A percentile compares a stretch with the other conserved stretches of the same genome.
phyloP scores from a whole-genome alignment of 164 flowering plant genomes.

The Buxus sempervirens region DNA sequence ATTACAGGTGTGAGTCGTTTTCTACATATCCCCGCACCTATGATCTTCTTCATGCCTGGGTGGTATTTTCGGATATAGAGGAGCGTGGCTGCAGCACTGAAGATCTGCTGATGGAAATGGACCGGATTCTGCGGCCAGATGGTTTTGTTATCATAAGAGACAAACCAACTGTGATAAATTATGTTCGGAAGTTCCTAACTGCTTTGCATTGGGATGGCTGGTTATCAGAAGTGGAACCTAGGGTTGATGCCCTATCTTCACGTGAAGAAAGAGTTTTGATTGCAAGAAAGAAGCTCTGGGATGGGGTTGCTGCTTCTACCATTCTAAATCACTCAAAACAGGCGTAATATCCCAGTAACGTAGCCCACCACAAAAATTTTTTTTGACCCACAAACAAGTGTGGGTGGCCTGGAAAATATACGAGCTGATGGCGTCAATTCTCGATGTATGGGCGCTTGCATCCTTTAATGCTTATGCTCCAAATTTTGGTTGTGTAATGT shows the following conservation, averaged over 20 bases:
- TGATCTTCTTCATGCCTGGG: slow-evolving; percentile 90
- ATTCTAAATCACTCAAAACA: slow-evolving; percentile 10
- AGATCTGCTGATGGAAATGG: slow-evolving; percentile 90
- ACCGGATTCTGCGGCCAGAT: slow-evolving; percentile 71
- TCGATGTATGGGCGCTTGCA: too few relatives aligned
- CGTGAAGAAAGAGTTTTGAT: slow-evolving; percentile 70
- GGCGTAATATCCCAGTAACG: background rate
- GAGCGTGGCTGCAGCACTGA: slow-evolving; percentile 59
- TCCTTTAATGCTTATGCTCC: too few relatives aligned
- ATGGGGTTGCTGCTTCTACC: slow-evolving; percentile 12
- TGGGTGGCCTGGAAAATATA: too few relatives aligned
- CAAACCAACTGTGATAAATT: slow-evolving; percentile 43
- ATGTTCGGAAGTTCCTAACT: slow-evolving; percentile 48
- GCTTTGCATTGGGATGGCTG: slow-evolving; percentile 79
- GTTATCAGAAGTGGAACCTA: slow-evolving; percentile 67
- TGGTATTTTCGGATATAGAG: slow-evolving; percentile 60
- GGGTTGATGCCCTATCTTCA: slow-evolving; percentile 52
- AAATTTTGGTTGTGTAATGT: too few relatives aligned
- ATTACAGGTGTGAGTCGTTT: slow-evolving; percentile 78
- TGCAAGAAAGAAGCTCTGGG: slow-evolving; percentile 68
- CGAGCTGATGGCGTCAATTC: too few relatives aligned
- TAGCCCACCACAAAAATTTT: too few relatives aligned
- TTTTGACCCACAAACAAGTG: background rate
- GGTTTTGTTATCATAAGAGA: slow-evolving; percentile 89
- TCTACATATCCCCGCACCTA: slow-evolving; percentile 93